Base-by-base conservation (phyloP, 805 yeast genomes). In the Kazachstania bromeliacearum region DNA sequence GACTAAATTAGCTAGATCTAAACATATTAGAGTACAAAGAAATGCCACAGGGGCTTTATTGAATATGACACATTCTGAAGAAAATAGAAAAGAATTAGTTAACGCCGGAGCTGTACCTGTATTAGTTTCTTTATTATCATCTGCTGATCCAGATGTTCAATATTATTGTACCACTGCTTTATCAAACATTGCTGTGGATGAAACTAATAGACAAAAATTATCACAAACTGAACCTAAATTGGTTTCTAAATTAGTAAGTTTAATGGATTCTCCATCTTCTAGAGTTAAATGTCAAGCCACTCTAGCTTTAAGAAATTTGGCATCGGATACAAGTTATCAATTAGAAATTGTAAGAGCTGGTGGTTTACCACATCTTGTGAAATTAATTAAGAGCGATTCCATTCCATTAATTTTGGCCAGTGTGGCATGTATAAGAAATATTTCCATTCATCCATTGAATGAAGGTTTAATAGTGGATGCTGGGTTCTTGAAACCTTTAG, bases 201-300 rank as follows among this genome's bases (percentile, higher is more conserved):
- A 87, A 53, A 70, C 72, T 31, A 92, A 89, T 64, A 74, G 99
- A 49, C 82, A 81, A 58, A 83, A 82, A 53, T 69, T 92, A 47
- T 76, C 96, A 3, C 79, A 85, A 42, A 84, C 95, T 4, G 97
- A 92, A 63, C 96, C 96, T 10, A 80, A 85, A 51, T 71, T 92
- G 44, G 96, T 92, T 9, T 67, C 80, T 42, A 92, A 85, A 56
- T 71, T 92, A 45, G 96, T 92, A 19, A 75, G 75, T 44, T 70
- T 92, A 46, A 89, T 92, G 97, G 94, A 85, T 55, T 83, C 94
- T 3, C 80, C 87, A 9, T 77, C 92, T 31, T 89, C 96, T 25
- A 73, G 97, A 49, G 96, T 92, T 24, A 96, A 92, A 63, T 92
- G 99, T 62, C 98, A 92, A 66, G 97, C 98, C 0, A 94, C 98